Evolutionary conservation across 768 basidiomycete genomes (phyloP).

Genomic region (Suillus discolor): DNA sequence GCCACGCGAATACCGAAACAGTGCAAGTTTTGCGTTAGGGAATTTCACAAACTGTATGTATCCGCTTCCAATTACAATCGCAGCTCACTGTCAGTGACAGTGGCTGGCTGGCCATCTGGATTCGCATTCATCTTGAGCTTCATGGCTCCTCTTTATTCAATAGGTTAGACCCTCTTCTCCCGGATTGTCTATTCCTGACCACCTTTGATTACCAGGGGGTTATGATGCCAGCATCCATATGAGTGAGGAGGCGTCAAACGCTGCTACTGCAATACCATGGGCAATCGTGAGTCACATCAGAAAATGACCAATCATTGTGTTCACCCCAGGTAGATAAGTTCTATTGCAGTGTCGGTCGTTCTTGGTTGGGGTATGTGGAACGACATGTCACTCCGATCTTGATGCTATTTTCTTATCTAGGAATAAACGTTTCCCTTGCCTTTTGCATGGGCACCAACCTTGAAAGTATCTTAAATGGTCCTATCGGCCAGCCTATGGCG

Average conservation of each 20-base stretch:
- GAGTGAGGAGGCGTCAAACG: neutral
- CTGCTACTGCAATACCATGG: conserved; percentile 12
- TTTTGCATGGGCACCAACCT: conserved; percentile 1
- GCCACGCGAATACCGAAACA: neutral
- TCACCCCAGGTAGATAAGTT: neutral
- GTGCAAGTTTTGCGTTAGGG: neutral
- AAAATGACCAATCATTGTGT: neutral
- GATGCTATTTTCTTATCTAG: neutral
- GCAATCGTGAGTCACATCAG: neutral
- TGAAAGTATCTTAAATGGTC: neutral
- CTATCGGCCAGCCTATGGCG: conserved; percentile 2
- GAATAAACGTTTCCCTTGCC: conserved; percentile 1
- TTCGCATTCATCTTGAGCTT: neutral
- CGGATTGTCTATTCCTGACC: conserved; percentile 21
- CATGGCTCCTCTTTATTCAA: neutral
- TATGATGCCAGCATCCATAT: conserved; percentile 1
- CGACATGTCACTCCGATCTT: neutral
- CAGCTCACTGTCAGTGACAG: conserved; percentile 14
- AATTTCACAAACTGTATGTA: conserved; percentile 13
- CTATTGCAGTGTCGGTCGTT: neutral
- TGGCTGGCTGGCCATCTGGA: conserved; percentile 13
- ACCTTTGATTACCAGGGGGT: conserved; percentile 1
- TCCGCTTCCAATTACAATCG: neutral
- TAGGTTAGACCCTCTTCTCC: conserved; percentile 1
- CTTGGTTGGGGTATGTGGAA: conserved; percentile 2